Evolutionary conservation across 192 early-diverging fungal species (phyloP), one percentile per base, ranked within the genome.

Genomic region (Rhizophagus sp.): DNA sequence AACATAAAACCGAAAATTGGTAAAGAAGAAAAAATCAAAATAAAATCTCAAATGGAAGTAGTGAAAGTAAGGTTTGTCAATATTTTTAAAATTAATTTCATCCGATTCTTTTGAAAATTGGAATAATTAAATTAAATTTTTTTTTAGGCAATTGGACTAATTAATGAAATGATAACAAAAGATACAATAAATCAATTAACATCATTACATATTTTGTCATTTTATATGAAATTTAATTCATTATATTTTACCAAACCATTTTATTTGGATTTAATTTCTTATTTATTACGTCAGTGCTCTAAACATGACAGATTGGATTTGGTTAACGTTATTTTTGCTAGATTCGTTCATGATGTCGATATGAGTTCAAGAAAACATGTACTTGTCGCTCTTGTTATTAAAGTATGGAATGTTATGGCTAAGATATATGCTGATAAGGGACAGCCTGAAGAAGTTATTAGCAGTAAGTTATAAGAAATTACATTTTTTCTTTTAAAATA

Each of bases 1-100:
- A 39, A 36, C 11, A 44, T 22, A 44, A 70, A 39, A 4, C 27
- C 27, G 13, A 36, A 39, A 36, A 36, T 34, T 15, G 1, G 41
- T 70, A 70, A 70, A 70, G 34, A 68, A 33, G 33, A 70, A 39
- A 70, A 70, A 44, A 12, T 6, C 15, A 70, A 47, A 70, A 22
- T 47, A 75, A 75, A 75, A 30, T 30, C n/a, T 6, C 25, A 52
- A 22, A 75, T 25, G 15, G 75, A 76, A 25, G 62, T 62, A 36
- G 75, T 24, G 36, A 76, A 76, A 63, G 75, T 76, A 76, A 76
- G 75, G 75, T 76, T 76, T 10, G 75, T 76, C 24, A 22, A 52
- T 30, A 25, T 52, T 73, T 44, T n/a, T n/a, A n/a, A n/a, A 25
- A 41, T 41, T 41, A 8, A 41, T 73, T 52, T 39, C 13, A 52